Evolutionary conservation across 345 rosid genomes (phyloP), one percentile per base, ranked within the genome.

Genomic region (Bretschneidera sinensis): DNA sequence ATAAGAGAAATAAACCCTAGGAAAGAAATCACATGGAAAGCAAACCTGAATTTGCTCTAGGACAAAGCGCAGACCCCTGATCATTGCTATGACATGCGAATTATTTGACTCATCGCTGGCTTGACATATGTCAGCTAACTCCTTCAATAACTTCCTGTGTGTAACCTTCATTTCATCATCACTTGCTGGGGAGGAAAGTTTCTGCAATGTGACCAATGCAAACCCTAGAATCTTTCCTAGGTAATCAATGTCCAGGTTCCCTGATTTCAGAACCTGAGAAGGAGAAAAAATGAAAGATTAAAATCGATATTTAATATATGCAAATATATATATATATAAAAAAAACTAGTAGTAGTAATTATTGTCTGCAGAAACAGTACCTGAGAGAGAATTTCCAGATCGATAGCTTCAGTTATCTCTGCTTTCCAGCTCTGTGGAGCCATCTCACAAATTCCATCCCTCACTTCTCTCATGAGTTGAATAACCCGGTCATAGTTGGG

Each of bases 41-140:
- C 61, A 64, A 48, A 94, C 99, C 96, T 82, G 95, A 76, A 88
- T 84, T 80, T 90, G 87, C 77, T 85, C 87, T 21, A 94, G 79
- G 51, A 85, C 77, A 76, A 90, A 90, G 17, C 89, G 87, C 43
- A 94, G 79, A 28, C 99, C 99, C 78, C 70, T 83, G 28, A 86
- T 76, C 79, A 90, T 79, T 53, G 88, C 90, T 47, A 79, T 62
- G 43, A 82, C 80, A 68, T 64, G 79, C 24, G 88, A 71, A 66
- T 62, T 20, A 58, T 77, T 76, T 10, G 86, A 75, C 35, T 69
- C 72, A 54, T 80, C 81, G 17, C 64, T 45, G 58, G 67, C 73
- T 77, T 80, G 73, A 71, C 85, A 80, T 47, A 78, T 68, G 60
- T 79, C 79, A 63, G 78, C 79, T 65, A 90, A 78, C 51, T 88